Evolutionary conservation across 306 rosid species (phyloP).

Genomic region (Potentilla sterilis): DNA sequence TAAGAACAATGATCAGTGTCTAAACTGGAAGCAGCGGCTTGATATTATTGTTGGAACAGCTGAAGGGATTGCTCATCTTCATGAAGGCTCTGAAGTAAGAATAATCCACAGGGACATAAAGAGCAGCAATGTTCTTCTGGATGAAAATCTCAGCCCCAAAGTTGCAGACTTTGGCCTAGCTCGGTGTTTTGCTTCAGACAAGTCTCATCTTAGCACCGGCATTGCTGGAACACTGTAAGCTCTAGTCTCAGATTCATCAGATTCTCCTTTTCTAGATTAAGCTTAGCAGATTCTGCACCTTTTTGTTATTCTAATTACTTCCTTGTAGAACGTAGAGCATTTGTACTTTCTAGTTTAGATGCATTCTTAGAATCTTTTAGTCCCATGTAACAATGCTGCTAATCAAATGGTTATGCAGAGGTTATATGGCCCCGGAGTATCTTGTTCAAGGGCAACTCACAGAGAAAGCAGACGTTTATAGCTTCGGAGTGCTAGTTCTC

Average conservation of each 20-base stretch:
- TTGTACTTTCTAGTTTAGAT: neutral
- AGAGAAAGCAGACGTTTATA: conserved; percentile 80
- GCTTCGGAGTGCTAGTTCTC: conserved; percentile 77
- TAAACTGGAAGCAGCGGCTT: conserved; percentile 69
- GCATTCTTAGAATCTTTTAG: neutral
- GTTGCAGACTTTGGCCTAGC: conserved; percentile 90
- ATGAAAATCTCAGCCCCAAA: conserved; percentile 68
- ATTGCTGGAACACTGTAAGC: conserved; percentile 94
- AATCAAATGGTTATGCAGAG: conserved; percentile 35
- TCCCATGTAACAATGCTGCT: neutral
- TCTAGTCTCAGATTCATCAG: neutral
- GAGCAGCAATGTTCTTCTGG: conserved; percentile 84
- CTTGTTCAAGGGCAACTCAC: conserved; percentile 82
- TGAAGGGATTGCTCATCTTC: conserved; percentile 87
- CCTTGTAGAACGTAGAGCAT: neutral
- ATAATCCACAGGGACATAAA: conserved; percentile 90
- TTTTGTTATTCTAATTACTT: neutral
- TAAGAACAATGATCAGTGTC: conserved; percentile 51
- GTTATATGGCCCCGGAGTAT: conserved; percentile 95
- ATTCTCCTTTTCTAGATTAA: neutral
- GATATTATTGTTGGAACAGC: conserved; percentile 70
- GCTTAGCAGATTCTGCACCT: neutral
- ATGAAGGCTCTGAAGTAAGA: conserved; percentile 58
- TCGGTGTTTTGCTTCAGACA: conserved; percentile 69
- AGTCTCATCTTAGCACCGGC: conserved; percentile 81